Percentiles rank a stretch among this genome's conserved stretches.
These are phyloP conservation scores for Cyberlindnera maritima DNA, from an alignment of 805 yeast genomes.

Conservation along the genomic window DNA sequence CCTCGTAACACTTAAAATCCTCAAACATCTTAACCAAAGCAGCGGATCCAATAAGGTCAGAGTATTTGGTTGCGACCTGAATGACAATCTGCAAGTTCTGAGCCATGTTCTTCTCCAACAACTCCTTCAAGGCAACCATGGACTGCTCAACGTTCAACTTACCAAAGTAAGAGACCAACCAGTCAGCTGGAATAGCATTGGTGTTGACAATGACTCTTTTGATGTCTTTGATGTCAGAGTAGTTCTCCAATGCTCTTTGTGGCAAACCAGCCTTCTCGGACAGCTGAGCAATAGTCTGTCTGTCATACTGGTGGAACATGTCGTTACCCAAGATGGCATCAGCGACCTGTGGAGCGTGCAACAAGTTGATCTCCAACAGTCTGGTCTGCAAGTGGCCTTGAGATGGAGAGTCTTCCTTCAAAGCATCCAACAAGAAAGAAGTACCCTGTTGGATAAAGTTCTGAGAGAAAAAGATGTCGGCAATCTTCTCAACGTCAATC, in stretches of 20 bases:
- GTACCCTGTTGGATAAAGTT: conserved; percentile 97
- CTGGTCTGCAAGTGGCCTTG: conserved; percentile 96
- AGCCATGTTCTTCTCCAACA: conserved; percentile 73
- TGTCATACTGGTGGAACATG: conserved; percentile 94
- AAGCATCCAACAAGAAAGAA: conserved; percentile 91
- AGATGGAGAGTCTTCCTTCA: conserved; percentile 89
- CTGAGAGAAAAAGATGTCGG: conserved; percentile 93
- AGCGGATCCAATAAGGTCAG: conserved; percentile 87
- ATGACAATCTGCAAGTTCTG: conserved; percentile 90
- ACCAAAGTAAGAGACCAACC: conserved; percentile 92
- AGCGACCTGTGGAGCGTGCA: conserved; percentile 99
- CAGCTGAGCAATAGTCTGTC: conserved; percentile 85
- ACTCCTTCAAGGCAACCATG: conserved; percentile 79
- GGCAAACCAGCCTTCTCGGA: conserved; percentile 95
- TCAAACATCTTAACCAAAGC: conserved; percentile 88
- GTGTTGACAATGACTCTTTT: conserved; percentile 93
- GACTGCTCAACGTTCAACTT: conserved; percentile 93
- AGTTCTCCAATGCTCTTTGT: conserved; percentile 95
- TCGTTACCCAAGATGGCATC: conserved; percentile 96
- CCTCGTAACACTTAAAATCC: conserved; percentile 89
- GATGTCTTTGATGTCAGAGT: conserved; percentile 91
- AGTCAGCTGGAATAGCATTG: conserved; percentile 79
- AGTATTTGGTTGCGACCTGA: conserved; percentile 95
- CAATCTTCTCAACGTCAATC: conserved; percentile 79
- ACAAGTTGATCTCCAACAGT: conserved; percentile 84